These are phyloP conservation scores for Citrus reticulata DNA, from an alignment of 345 rosid species.

Conservation along the genomic window DNA sequence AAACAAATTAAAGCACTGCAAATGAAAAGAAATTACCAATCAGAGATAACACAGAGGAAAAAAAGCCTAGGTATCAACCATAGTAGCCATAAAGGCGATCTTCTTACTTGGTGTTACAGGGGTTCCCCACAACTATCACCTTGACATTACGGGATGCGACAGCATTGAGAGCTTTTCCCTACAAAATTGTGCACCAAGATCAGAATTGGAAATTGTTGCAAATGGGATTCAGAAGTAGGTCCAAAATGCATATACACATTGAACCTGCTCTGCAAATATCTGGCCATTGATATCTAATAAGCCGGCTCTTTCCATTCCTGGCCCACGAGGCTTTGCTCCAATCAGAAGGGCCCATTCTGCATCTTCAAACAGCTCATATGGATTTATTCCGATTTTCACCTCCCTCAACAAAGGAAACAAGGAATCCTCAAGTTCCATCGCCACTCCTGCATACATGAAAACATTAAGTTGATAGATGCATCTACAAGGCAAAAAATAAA, in stretches of 20 bases:
- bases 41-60: neutral
- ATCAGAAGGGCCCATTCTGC: constrained; percentile 96
- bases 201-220: neutral
- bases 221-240: neutral
- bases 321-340: constrained; percentile 99
- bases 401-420: constrained; percentile 92
- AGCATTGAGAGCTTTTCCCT: constrained; percentile 93
- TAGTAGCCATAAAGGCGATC: neutral
- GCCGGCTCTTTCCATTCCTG: constrained; percentile 93
- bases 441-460: constrained; percentile 57
- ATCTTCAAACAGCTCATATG: constrained; percentile 88
- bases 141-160: constrained; percentile 85
- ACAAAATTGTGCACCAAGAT: constrained; percentile 9
- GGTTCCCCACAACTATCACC: constrained; percentile 96
- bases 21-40: constrained; percentile 9
- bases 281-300: constrained; percentile 90
- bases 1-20: constrained; percentile 89
- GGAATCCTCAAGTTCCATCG: constrained; percentile 99
- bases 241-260: neutral
- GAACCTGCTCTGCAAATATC: constrained; percentile 86
- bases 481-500: neutral
- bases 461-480: neutral
- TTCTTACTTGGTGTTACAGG: constrained; percentile 97
- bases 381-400: constrained; percentile 75
- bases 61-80: neutral